Conservation (phyloP, 441 rosid genomes). For the Jatropha podagrica region DNA sequence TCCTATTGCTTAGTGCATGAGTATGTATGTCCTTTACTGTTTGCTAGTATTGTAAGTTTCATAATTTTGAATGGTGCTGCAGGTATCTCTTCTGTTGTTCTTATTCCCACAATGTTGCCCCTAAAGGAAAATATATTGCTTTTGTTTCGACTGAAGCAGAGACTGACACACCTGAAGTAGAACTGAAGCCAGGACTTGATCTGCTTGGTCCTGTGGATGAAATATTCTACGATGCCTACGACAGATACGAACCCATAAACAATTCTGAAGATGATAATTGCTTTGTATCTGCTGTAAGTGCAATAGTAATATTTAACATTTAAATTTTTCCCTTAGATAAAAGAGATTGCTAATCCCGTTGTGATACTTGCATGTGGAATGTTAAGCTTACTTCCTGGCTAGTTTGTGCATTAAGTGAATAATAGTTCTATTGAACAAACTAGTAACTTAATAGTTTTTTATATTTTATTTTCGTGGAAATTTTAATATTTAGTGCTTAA, state of each 20-base stretch:
- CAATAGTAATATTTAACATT: neutral
- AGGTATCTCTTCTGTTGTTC: conserved; percentile 91
- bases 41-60: neutral
- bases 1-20: no score
- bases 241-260: conserved; percentile 65
- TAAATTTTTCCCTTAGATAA: no score
- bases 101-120: conserved; percentile 81
- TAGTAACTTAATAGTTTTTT: neutral
- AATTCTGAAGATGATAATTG: conserved; percentile 62
- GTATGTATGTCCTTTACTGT: neutral
- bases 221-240: conserved; percentile 64
- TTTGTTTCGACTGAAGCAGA: conserved; percentile 84
- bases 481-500: neutral
- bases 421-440: neutral
- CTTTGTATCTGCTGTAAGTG: conserved; percentile 74
- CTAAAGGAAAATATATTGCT: conserved; percentile 77
- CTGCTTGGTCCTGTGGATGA: conserved; percentile 66
- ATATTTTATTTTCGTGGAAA: neutral
- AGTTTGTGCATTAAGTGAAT: no score
- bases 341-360: no score
- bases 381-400: no score
- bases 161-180: conserved; percentile 62
- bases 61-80: conserved; percentile 4
- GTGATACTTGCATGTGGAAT: no score
- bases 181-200: conserved; percentile 73